phyloP scores from a whole-genome alignment of 495 filamentous ascomycete species.

The Talaromyces nanjingensis region DNA sequence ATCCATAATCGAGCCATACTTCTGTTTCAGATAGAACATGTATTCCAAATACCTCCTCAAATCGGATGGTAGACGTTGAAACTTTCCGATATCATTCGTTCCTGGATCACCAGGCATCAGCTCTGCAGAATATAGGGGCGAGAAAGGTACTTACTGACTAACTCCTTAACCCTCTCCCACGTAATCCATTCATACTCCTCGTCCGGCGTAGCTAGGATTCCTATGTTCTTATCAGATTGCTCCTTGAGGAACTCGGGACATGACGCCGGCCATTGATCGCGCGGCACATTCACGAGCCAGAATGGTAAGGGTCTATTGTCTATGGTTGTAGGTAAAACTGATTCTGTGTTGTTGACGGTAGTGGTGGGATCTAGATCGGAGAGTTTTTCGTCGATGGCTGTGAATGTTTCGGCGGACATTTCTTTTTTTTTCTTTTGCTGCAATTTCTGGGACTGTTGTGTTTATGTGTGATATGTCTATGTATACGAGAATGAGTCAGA shows the following conservation, averaged over 20 bases:
- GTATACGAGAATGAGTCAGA: background rate
- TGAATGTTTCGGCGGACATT: constrained; percentile 19
- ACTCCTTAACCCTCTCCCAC: constrained; percentile 57
- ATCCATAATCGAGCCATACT: constrained; percentile 66
- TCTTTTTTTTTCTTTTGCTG: background rate
- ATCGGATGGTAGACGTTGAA: constrained; percentile 67
- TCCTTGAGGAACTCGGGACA: constrained; percentile 65
- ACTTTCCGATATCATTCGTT: constrained; percentile 62
- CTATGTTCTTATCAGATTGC: constrained; percentile 36
- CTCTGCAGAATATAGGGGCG: too few species aligned
- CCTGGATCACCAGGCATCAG: constrained; percentile 9
- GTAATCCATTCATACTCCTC: constrained; percentile 44
- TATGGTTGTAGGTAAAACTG: constrained; percentile 7
- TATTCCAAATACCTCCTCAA: constrained; percentile 66
- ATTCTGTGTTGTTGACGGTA: constrained; percentile 9
- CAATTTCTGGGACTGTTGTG: too few species aligned
- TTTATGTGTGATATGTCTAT: too few species aligned
- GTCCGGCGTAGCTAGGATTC: constrained; percentile 63
- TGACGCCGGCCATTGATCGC: constrained; percentile 45
- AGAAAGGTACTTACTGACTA: constrained; percentile 20
- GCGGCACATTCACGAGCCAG: constrained; percentile 75
- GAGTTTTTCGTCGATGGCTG: constrained; percentile 18
- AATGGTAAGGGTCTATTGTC: constrained; percentile 47
- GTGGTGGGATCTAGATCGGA: constrained; percentile 14
- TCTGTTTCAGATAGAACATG: constrained; percentile 49